These are phyloP conservation scores for Vanderwaltozyma tropicalis DNA, from an alignment of 805 yeast species.

Conservation along the genomic window DNA sequence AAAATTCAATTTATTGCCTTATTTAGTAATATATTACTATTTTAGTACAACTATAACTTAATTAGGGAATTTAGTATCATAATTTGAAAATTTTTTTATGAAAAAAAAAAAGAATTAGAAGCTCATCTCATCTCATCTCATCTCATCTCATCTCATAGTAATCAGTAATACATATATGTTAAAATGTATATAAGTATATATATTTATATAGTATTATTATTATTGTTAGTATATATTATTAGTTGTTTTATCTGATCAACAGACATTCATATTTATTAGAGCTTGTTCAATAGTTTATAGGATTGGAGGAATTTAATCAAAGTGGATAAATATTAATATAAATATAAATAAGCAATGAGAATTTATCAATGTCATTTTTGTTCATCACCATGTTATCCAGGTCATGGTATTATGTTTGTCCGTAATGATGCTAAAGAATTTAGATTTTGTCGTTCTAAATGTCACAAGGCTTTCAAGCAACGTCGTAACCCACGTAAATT, in stretches of 20 bases:
- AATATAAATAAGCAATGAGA: constrained; percentile 44
- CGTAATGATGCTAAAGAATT: constrained; percentile 97
- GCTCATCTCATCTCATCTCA: constrained; percentile 1
- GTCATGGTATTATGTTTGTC: constrained; percentile 94
- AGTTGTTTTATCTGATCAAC: too few species aligned
- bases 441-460: constrained; percentile 93
- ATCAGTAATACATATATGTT: too few species aligned
- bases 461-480: constrained; percentile 95
- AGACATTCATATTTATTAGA: too few species aligned
- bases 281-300: too few species aligned
- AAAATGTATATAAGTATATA: too few species aligned
- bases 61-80: neutral
- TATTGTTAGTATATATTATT: too few species aligned
- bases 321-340: too few species aligned
- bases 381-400: constrained; percentile 91
- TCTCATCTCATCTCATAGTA: neutral
- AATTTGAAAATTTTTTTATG: neutral
- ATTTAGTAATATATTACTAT: too few species aligned
- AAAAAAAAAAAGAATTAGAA: neutral
- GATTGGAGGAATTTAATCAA: too few species aligned
- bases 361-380: constrained; percentile 90
- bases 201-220: too few species aligned
- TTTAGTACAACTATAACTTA: neutral
- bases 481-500: constrained; percentile 97
- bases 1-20: too few species aligned